Percentiles rank a stretch among this genome's conserved stretches.
phyloP scores from a whole-genome alignment of 352 stramenopile species.

The Phytophthora tentaculata region DNA sequence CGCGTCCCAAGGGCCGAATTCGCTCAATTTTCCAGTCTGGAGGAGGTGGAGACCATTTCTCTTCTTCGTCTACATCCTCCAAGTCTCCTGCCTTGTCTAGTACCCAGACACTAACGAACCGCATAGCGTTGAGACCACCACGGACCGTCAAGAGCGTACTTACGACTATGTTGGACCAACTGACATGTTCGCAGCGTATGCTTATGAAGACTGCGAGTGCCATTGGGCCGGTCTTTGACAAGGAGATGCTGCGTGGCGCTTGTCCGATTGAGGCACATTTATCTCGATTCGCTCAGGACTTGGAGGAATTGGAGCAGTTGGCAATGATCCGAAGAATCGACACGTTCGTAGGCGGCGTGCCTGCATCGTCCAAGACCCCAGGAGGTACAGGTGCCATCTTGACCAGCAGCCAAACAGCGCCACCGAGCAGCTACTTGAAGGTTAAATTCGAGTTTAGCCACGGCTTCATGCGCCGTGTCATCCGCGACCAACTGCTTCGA shows the following conservation, averaged over 20 bases:
- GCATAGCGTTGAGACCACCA: conserved; percentile 70
- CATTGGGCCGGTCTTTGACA: conserved; percentile 79
- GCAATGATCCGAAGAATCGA: conserved; percentile 83
- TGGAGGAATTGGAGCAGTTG: conserved; percentile 77
- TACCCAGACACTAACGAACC: conserved; percentile 66
- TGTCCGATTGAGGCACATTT: conserved; percentile 79
- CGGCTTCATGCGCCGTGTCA: conserved; percentile 87
- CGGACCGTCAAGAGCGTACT: conserved; percentile 86
- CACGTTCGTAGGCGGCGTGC: conserved; percentile 75
- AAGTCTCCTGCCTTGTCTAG: conserved; percentile 12
- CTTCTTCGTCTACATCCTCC: conserved; percentile 18
- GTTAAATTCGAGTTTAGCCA: conserved; percentile 89
- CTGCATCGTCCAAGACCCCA: conserved; percentile 32
- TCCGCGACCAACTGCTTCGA: conserved; percentile 83
- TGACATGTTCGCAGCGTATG: conserved; percentile 86
- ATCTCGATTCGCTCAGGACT: conserved; percentile 65
- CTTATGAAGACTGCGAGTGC: conserved; percentile 89
- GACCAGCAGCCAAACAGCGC: conserved; percentile 25
- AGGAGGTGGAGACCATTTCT: conserved; percentile 20
- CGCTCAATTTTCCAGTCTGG: conserved; percentile 68
- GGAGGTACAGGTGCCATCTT: conserved; percentile 9
- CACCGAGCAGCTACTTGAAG: conserved; percentile 51
- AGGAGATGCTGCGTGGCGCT: conserved; percentile 68
- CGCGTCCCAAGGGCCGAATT: conserved; percentile 53
- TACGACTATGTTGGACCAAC: conserved; percentile 82